A percentile compares a stretch with the other conserved stretches of the same genome.
These are phyloP conservation scores for Mucor irregularis DNA, from an alignment of 371 early-diverging fungal genomes.

Conservation along the genomic window DNA sequence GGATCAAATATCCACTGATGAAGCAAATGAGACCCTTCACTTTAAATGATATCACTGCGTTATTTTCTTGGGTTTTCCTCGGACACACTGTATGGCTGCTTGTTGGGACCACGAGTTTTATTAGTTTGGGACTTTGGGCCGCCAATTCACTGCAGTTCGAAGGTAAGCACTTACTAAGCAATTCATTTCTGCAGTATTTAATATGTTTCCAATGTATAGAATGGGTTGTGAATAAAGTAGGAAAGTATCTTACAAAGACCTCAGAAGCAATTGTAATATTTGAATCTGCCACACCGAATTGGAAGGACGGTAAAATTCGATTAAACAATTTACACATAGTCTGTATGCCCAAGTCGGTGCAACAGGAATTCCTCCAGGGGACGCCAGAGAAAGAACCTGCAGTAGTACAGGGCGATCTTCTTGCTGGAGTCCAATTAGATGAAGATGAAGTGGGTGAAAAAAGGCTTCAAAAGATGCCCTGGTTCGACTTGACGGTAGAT, in stretches of 20 bases:
- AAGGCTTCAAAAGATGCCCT: conserved; percentile 32
- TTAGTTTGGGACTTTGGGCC: conserved; percentile 75
- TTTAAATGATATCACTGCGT: conserved; percentile 85
- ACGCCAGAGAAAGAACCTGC: background rate
- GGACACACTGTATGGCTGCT: conserved; percentile 83
- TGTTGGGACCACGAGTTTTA: conserved; percentile 89
- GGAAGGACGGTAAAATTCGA: conserved; percentile 87
- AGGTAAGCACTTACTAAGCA: no score
- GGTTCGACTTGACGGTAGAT: conserved; percentile 83
- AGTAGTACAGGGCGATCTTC: conserved; percentile 26
- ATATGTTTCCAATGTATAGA: no score
- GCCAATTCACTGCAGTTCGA: conserved; percentile 89
- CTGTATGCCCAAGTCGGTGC: conserved; percentile 47
- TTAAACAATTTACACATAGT: conserved; percentile 77
- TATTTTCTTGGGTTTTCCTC: conserved; percentile 88
- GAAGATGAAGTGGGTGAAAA: conserved; percentile 42
- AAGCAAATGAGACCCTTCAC: conserved; percentile 77
- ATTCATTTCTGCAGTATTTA: no score
- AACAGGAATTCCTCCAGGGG: conserved; percentile 30
- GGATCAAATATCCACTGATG: conserved; percentile 63
- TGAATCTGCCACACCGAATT: conserved; percentile 92
- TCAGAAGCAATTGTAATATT: conserved; percentile 84
- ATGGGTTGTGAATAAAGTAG: conserved; percentile 74
- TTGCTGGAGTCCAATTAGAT: conserved; percentile 34
- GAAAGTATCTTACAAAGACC: conserved; percentile 73